A percentile compares a stretch with the other conserved stretches of the same genome.
Evolutionary conservation across 1,139 yeast genomes (phyloP).

Genomic region (Candida pseudoviswanathii): DNA sequence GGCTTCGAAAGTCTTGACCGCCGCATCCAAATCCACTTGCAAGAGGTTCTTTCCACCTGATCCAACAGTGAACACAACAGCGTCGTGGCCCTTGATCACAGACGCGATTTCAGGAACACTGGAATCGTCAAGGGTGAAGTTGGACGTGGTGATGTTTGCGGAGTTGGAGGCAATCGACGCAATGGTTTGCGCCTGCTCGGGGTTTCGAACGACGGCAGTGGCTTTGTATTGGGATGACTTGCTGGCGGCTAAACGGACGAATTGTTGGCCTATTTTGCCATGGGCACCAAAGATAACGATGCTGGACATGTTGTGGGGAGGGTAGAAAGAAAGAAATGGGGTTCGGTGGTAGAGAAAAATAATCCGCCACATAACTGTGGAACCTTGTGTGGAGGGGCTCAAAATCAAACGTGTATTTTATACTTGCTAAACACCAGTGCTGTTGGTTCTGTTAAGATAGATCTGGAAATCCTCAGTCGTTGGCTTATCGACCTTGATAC

Average conservation of each 20-base stretch:
- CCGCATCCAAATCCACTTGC: conserved; percentile 63
- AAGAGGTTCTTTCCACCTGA: conserved; percentile 60
- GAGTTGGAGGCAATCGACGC: conserved; percentile 27
- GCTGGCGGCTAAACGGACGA: conserved; percentile 26
- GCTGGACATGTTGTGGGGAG: conserved; percentile 8
- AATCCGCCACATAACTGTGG: no score
- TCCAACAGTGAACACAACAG: conserved; percentile 65
- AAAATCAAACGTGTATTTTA: no score
- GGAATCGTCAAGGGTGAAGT: conserved; percentile 40
- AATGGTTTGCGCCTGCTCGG: conserved; percentile 44
- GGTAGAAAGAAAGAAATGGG: neutral
- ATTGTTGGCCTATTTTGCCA: conserved; percentile 56
- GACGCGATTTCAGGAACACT: conserved; percentile 35
- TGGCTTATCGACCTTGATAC: neutral
- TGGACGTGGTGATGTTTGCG: conserved; percentile 36
- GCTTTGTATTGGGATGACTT: conserved; percentile 29
- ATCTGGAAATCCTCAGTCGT: neutral
- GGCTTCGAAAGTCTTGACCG: conserved; percentile 61
- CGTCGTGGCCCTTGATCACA: conserved; percentile 51
- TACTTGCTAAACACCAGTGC: neutral
- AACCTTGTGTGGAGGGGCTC: no score
- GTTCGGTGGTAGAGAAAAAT: conserved; percentile 7
- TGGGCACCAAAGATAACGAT: conserved; percentile 58
- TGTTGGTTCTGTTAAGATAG: neutral
- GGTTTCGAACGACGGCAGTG: conserved; percentile 54